Evolutionary conservation across 495 filamentous ascomycete species (phyloP), one percentile per base, ranked within the genome.

Genomic region (Trichocladium uniseriatum): DNA sequence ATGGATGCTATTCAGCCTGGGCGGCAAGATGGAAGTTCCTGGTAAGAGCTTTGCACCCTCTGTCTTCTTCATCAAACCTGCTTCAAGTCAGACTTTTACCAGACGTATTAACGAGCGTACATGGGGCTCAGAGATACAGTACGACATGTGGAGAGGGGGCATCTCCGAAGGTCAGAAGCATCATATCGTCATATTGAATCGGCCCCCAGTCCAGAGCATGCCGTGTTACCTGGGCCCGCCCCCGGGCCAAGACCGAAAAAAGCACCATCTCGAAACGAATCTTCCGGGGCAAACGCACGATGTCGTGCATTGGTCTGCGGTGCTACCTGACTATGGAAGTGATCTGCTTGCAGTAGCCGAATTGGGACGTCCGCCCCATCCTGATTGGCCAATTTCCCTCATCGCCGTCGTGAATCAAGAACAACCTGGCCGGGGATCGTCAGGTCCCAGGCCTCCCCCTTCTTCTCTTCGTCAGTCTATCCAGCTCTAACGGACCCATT

Each of bases 401-500:
- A 7, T 2, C 5, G 9, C 22, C n/a, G 8, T 31, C 35, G n/a
- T 10, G 45, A 47, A 45, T 34, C 28, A 43, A 43, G 41, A 19
- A 34, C 8, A 46, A 38, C 43, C 34, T 27, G 14, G 22, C 21
- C 40, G 20, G 14, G 18, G 35, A 49, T 40, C 29, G 22, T 36
- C 40, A 40, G 28, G 22, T 20, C 35, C 39, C 14, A 29, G 42
- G 35, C 22, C 21, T 38, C 13, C 18, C 2, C 3, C 24, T 3
- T 27, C 24, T 3, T 3, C 37, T 53, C 53, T 38, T 55, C 48
- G 48, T 56, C 53, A 48, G 45, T 63, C 57, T 63, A 62, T 62
- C 56, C 58, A 57, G 35, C 6, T 60, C 55, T 60, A 60, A 49
- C 55, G 51, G 52, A 50, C 19, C 52, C 32, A 34, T 32, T 63